phyloP scores from a whole-genome alignment of 73 alveolate species.

The Durusdinium trenchii region DNA sequence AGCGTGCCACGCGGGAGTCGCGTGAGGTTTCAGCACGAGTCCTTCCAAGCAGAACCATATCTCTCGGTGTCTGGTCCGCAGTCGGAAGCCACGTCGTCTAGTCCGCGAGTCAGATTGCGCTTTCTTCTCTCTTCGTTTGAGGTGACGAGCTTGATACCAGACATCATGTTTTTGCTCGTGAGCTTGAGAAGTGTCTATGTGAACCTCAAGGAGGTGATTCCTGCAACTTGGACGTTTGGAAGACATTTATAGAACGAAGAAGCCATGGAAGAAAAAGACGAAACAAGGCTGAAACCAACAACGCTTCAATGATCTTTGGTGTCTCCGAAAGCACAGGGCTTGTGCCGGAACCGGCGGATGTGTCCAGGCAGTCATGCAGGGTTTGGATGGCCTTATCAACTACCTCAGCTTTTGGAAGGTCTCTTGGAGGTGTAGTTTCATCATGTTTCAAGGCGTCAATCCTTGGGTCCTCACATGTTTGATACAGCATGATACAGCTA shows the following conservation, averaged over 20 bases:
- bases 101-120: neutral
- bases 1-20: neutral
- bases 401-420: conserved; percentile 55
- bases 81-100: neutral
- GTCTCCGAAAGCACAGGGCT: too few species aligned
- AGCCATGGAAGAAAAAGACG: too few species aligned
- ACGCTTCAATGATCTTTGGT: too few species aligned
- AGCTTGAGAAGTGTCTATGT: conserved; percentile 47
- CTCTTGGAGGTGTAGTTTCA: neutral
- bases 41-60: conserved; percentile 39
- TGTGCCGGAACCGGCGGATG: neutral
- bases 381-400: conserved; percentile 69
- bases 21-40: conserved; percentile 36
- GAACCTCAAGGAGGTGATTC: conserved; percentile 49
- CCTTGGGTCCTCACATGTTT: too few species aligned
- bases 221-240: neutral
- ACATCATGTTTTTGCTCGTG: neutral
- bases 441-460: too few species aligned
- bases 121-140: neutral
- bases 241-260: too few species aligned
- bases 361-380: conserved; percentile 60
- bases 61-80: neutral
- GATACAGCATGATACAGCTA: too few species aligned
- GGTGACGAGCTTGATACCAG: neutral
- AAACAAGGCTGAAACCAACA: too few species aligned